Base-by-base conservation (phyloP, 768 basidiomycete genomes). In the Chalciporus piperatus region DNA sequence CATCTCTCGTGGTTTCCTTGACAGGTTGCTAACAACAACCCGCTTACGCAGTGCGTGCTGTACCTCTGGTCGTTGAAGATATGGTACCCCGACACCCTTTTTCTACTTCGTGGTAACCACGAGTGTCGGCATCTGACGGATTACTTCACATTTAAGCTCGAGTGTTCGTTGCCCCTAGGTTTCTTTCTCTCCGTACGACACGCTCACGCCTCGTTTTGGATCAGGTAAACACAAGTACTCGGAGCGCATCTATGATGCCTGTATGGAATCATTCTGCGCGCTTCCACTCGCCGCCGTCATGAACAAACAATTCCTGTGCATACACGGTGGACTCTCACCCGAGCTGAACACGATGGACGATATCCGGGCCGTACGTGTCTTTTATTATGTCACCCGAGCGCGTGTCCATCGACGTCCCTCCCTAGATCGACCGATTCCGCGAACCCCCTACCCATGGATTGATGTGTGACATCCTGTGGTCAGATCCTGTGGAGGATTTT, bases 291-390 rank as follows among this genome's bases (percentile, higher is more conserved):
- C 96, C 1, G 97, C 97, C 28, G 71, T 99, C 64, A 98, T 98
- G 96, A 99, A 99, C 77, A 98, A 98, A 67, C 97, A 98, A 71
- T 99, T 99, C 71, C 76, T 98, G 45, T 99, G 96, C 70, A 97
- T 98, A 54, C 97, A 99, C 55, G 97, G 97, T 27, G 97, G 97
- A 16, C 77, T 99, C 13, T 95, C 92, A 0, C 97, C 97, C 0
- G 97, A 99, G 67, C 73, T 99, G 35, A 85, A 92, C 58, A 98
- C 96, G 4, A 80, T 99, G 41, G 96, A 99, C 62, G 97, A 99
- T 68, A 83, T 99, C 40, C 87, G 94, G 48, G 76, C 75, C 41
- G 95, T 96, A 54, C 35, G 88, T 76, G 16, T 20, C 20, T 45
- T 28, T 6, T 4, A 14, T 6, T 42, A 37, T 7, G 1, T 41